phyloP scores from a whole-genome alignment of 805 yeast species.

The Ogataea zsoltii region DNA sequence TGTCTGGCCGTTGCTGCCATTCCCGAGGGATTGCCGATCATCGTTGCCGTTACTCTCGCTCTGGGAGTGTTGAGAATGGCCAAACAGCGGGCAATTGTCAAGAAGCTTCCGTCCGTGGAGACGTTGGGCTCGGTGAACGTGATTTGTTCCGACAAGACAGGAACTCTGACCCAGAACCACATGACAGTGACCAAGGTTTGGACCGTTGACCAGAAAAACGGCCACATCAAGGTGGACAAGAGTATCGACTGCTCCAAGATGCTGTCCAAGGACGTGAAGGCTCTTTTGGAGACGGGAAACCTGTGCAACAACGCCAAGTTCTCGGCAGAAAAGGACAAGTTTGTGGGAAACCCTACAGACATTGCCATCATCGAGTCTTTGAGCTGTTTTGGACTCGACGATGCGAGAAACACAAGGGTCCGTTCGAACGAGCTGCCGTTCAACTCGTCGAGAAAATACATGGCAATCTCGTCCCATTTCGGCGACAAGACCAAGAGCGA shows the following conservation, averaged over 20 bases:
- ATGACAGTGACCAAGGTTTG: constrained; percentile 87
- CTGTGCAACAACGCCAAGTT: constrained; percentile 74
- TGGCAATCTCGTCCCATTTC: constrained; percentile 74
- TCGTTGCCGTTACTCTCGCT: constrained; percentile 96
- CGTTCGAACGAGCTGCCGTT: constrained; percentile 80
- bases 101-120: constrained; percentile 92
- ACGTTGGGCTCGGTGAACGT: constrained; percentile 94
- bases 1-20: constrained; percentile 98
- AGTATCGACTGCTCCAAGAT: constrained; percentile 42
- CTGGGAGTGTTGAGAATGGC: constrained; percentile 98
- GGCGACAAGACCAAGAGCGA: constrained; percentile 59
- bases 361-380: constrained; percentile 82
- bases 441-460: constrained; percentile 78
- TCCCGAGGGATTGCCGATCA: constrained; percentile 98
- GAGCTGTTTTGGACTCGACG: constrained; percentile 68
- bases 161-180: constrained; percentile 86
- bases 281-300: constrained; percentile 64
- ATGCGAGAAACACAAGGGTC: constrained; percentile 58
- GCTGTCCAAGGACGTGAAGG: constrained; percentile 54
- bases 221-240: constrained; percentile 44
- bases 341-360: constrained; percentile 92
- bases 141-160: constrained; percentile 89
- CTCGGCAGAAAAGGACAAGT: constrained; percentile 67
- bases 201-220: constrained; percentile 61
- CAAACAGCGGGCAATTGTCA: constrained; percentile 86